Conservation (phyloP, 2,329 filamentous ascomycete genomes). For the Aspergillus sp. region DNA sequence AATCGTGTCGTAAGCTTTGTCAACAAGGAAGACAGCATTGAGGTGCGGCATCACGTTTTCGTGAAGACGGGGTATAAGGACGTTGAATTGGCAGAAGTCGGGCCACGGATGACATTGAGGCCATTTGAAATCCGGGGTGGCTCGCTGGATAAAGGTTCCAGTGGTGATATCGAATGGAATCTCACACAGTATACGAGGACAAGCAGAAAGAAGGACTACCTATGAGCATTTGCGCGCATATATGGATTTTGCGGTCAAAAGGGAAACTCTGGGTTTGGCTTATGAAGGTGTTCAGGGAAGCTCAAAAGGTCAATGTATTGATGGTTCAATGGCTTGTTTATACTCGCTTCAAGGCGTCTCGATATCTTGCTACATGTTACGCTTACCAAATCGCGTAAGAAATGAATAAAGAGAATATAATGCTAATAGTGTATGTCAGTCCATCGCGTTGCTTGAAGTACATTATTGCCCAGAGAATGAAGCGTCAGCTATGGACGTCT, state of each 20-base stretch:
- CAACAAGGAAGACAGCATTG: conserved; percentile 79
- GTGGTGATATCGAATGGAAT: conserved; percentile 94
- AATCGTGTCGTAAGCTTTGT: conserved; percentile 88
- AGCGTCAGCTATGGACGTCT: neutral
- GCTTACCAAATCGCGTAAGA: no score
- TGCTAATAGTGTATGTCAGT: no score
- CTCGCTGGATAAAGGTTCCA: conserved; percentile 78
- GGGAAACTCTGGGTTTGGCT: conserved; percentile 21
- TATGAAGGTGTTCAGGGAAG: conserved; percentile 22
- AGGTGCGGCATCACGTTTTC: conserved; percentile 89
- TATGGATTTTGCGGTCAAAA: conserved; percentile 6
- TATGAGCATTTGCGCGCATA: conserved; percentile 41
- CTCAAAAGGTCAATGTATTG: conserved; percentile 15
- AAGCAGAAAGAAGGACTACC: conserved; percentile 88
- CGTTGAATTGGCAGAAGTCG: conserved; percentile 81
- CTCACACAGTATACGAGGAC: conserved; percentile 93
- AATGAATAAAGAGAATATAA: no score
- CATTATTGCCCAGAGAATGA: neutral
- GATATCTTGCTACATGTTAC: neutral
- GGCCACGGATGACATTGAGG: conserved; percentile 94
- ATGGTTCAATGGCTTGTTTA: conserved; percentile 11
- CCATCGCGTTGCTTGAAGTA: neutral
- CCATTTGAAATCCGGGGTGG: conserved; percentile 88
- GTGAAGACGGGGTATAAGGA: conserved; percentile 85
- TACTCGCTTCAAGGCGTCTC: conserved; percentile 10